Conservation (phyloP, 441 rosid genomes). For the Daphne laureola region DNA sequence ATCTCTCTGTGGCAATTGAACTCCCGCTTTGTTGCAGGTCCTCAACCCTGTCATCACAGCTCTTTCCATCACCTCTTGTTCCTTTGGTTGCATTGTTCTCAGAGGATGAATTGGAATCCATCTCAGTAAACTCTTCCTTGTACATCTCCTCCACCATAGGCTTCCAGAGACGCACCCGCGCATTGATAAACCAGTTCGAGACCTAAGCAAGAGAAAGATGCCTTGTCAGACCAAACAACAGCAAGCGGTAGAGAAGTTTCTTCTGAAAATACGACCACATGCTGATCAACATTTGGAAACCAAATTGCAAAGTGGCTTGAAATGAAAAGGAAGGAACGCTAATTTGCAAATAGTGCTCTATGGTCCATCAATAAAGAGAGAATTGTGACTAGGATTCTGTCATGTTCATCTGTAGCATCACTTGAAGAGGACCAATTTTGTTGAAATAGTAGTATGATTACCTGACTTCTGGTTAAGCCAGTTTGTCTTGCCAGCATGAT, state of each 20-base stretch:
- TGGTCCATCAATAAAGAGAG: too few species aligned
- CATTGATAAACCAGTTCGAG: conserved; percentile 92
- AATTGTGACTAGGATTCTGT: too few species aligned
- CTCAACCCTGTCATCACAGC: conserved; percentile 34
- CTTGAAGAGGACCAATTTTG: not conserved
- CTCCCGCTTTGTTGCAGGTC: conserved; percentile 47
- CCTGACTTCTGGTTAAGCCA: conserved; percentile 97
- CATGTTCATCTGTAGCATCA: too few species aligned
- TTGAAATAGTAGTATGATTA: conserved; percentile 18
- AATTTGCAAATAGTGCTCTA: too few species aligned
- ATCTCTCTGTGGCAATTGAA: conserved; percentile 32
- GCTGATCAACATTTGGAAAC: too few species aligned
- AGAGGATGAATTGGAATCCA: conserved; percentile 68
- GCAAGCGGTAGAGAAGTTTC: too few species aligned
- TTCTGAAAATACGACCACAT: too few species aligned
- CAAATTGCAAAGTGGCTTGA: too few species aligned
- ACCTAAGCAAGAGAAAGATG: conserved; percentile 35
- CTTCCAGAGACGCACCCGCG: conserved; percentile 93
- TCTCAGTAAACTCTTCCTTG: conserved; percentile 78
- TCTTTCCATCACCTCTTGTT: conserved; percentile 20
- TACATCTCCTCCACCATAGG: conserved; percentile 98
- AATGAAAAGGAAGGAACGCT: too few species aligned
- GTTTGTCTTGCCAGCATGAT: conserved; percentile 94
- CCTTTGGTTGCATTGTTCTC: conserved; percentile 43
- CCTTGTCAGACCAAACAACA: not conserved